These are phyloP conservation scores for Exobasidium rhododendri DNA, from an alignment of 1,284 basidiomycete genomes.

Conservation along the genomic window DNA sequence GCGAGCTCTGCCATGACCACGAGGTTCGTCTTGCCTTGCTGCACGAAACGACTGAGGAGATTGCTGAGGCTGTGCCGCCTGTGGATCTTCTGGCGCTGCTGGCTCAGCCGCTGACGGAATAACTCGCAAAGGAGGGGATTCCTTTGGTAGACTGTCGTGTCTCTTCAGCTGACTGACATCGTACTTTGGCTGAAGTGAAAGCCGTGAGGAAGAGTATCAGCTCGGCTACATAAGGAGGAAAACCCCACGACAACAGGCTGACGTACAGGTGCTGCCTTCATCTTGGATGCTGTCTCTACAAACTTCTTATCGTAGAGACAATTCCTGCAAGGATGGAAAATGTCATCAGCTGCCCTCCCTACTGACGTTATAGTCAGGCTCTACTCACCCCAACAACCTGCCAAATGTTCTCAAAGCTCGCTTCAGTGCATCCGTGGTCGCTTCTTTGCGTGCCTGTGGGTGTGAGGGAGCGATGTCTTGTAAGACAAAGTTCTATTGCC, in stretches of 20 bases:
- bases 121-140: not conserved
- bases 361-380: too few relatives aligned
- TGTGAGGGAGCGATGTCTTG: too few relatives aligned
- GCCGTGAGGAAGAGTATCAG: not conserved
- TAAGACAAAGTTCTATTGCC: not conserved
- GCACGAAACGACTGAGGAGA: not conserved
- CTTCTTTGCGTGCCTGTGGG: slow-evolving; percentile 80
- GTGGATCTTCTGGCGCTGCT: not conserved
- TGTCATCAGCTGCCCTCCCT: too few relatives aligned
- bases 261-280: slow-evolving; percentile 7
- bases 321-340: slow-evolving; percentile 3
- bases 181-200: not conserved
- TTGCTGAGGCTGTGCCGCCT: not conserved
- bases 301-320: slow-evolving; percentile 20
- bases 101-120: not conserved
- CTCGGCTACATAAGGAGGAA: too few relatives aligned
- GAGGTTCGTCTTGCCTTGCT: too few relatives aligned
- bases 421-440: slow-evolving; percentile 90
- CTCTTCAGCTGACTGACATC: not conserved
- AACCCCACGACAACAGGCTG: too few relatives aligned
- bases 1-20: too few relatives aligned
- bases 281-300: slow-evolving; percentile 5
- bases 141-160: not conserved
- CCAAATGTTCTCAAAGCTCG: slow-evolving; percentile 87
- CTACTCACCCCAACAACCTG: slow-evolving; percentile 70